These are phyloP conservation scores for Iris macrosiphon DNA, from an alignment of 106 monocot genomes.

Conservation along the genomic window DNA sequence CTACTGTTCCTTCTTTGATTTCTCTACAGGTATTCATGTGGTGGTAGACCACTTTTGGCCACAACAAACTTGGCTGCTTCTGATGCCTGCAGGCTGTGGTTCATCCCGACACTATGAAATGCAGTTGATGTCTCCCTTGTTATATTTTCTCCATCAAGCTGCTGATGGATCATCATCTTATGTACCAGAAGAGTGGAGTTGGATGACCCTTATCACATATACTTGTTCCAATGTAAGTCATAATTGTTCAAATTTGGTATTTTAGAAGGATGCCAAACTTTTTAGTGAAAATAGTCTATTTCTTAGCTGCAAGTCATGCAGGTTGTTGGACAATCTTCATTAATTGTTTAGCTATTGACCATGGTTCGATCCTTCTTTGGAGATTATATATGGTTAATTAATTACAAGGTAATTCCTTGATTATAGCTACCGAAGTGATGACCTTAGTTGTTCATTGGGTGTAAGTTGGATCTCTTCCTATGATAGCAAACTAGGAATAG, in stretches of 20 bases:
- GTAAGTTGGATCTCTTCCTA: neutral
- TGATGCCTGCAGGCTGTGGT: constrained; percentile 55
- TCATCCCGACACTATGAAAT: constrained; percentile 62
- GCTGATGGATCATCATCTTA: constrained; percentile 26
- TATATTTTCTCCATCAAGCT: constrained; percentile 85
- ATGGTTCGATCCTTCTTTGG: neutral
- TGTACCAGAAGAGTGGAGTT: constrained; percentile 61
- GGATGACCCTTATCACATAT: constrained; percentile 79
- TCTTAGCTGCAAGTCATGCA: neutral
- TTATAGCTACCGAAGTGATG: neutral
- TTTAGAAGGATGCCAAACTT: neutral
- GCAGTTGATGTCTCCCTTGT: constrained; percentile 87
- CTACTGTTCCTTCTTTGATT: neutral
- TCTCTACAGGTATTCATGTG: constrained; percentile 57
- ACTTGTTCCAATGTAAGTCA: constrained; percentile 68
- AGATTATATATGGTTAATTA: neutral
- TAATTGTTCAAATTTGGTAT: neutral
- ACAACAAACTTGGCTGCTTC: constrained; percentile 26
- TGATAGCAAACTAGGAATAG: too few species aligned
- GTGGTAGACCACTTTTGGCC: constrained; percentile 63
- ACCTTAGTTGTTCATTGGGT: neutral
- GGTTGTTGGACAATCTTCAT: neutral
- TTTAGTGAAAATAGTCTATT: neutral
- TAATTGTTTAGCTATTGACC: neutral
- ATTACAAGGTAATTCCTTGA: neutral